Evolutionary conservation across 768 basidiomycete species (phyloP).

Genomic region (Piloderma croceum): DNA sequence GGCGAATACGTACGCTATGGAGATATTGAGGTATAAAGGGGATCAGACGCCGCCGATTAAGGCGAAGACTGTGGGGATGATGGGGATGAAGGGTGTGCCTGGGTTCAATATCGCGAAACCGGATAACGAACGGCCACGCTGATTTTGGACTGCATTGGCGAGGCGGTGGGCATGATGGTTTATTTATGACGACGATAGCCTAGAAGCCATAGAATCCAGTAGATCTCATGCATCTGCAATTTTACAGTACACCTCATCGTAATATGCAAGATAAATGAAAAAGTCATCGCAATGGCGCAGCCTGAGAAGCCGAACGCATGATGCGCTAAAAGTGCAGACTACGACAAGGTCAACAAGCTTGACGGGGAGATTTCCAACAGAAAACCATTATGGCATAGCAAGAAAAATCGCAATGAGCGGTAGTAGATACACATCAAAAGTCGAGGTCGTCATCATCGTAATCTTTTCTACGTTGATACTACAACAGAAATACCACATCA

Average conservation of each 20-base stretch:
- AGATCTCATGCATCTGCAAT: too few relatives aligned
- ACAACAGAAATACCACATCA: constrained; percentile 6
- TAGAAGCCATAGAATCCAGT: too few relatives aligned
- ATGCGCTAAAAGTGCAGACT: too few relatives aligned
- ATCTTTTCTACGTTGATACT: constrained; percentile 65
- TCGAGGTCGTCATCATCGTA: constrained; percentile 62
- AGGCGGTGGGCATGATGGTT: too few relatives aligned
- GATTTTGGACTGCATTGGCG: too few relatives aligned
- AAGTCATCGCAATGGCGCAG: too few relatives aligned
- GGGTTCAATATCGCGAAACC: background rate
- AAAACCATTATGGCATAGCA: background rate
- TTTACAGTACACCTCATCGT: too few relatives aligned
- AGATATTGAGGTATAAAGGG: constrained; percentile 34
- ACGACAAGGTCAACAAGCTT: too few relatives aligned
- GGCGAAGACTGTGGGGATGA: constrained; percentile 43
- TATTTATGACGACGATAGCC: too few relatives aligned
- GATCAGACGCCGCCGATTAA: constrained; percentile 32
- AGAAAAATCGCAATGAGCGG: background rate
- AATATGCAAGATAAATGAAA: too few relatives aligned
- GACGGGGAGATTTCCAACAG: background rate
- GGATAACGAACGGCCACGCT: too few relatives aligned
- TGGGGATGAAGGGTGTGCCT: constrained; percentile 38
- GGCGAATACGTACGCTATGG: constrained; percentile 33
- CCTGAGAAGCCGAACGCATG: too few relatives aligned
- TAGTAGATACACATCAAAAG: constrained; percentile 10